phyloP scores from a whole-genome alignment of 106 monocot species.

The Acorus gramineus region DNA sequence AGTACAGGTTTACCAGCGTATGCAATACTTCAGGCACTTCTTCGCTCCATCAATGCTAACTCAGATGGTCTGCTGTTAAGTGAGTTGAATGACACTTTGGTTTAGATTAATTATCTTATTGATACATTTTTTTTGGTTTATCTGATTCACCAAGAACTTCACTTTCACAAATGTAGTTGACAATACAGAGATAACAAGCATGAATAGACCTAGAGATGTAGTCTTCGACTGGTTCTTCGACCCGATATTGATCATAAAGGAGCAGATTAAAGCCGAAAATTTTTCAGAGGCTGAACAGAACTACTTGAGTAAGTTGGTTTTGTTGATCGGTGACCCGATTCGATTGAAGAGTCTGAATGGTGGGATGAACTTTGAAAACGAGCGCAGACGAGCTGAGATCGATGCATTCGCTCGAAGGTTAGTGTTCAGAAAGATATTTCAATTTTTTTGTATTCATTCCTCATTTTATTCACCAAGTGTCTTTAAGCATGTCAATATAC shows the following conservation, averaged over 20 bases:
- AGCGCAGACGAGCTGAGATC: conserved; percentile 61
- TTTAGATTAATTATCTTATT: too few species aligned
- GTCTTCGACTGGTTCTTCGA: conserved; percentile 93
- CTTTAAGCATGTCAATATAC: background rate
- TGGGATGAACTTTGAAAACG: conserved; percentile 11
- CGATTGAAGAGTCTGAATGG: conserved; percentile 25
- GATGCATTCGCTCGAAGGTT: conserved; percentile 84
- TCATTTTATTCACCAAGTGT: background rate
- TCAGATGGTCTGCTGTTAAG: conserved; percentile 46
- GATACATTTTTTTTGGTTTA: too few species aligned
- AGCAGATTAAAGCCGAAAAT: conserved; percentile 68
- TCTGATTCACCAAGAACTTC: background rate
- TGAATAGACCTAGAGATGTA: conserved; percentile 61
- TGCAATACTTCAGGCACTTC: conserved; percentile 39
- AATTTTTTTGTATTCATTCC: background rate
- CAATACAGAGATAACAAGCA: conserved; percentile 48
- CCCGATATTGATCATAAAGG: conserved; percentile 77
- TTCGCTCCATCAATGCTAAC: conserved; percentile 37
- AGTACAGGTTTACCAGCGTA: conserved; percentile 70
- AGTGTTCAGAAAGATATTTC: background rate
- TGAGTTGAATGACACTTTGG: conserved; percentile 11
- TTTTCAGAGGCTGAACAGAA: conserved; percentile 60
- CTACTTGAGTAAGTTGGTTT: conserved; percentile 56
- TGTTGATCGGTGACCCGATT: conserved; percentile 46
- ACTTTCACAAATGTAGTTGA: conserved; percentile 11